phyloP scores from a whole-genome alignment of 2,329 filamentous ascomycete genomes.

The Alternaria infectoria region DNA sequence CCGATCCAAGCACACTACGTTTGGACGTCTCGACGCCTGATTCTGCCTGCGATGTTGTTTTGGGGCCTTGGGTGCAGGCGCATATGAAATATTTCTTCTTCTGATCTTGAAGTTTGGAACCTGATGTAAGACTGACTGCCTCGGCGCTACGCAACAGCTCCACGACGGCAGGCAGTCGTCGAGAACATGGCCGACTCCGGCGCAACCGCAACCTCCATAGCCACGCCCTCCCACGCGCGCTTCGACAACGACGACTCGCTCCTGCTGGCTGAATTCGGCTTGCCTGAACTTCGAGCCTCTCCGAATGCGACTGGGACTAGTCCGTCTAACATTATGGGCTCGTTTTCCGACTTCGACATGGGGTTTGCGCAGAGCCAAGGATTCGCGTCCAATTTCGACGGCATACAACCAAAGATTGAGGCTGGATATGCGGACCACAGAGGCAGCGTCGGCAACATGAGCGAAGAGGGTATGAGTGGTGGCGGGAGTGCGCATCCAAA shows the following conservation, averaged over 20 bases:
- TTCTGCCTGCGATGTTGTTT: constrained; percentile 8
- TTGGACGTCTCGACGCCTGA: constrained; percentile 1
- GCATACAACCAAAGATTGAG: constrained; percentile 31
- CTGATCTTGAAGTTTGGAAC: constrained; percentile 1
- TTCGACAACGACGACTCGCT: constrained; percentile 44
- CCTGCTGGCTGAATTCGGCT: constrained; percentile 44
- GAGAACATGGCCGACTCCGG: constrained; percentile 36
- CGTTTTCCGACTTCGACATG: constrained; percentile 42
- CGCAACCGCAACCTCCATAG: constrained; percentile 38
- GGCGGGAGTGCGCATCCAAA: constrained; percentile 36
- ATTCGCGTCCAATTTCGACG: constrained; percentile 29
- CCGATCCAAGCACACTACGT: constrained; percentile 15
- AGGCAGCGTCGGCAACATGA: constrained; percentile 39
- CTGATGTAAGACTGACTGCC: constrained; percentile 31
- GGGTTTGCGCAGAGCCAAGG: constrained; percentile 33
- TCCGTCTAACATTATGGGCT: constrained; percentile 36
- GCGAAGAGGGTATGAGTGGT: constrained; percentile 41
- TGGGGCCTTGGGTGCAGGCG: background rate
- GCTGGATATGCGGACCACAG: constrained; percentile 33
- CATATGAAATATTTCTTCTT: constrained; percentile 7
- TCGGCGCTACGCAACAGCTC: constrained; percentile 10
- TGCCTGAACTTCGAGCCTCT: constrained; percentile 38
- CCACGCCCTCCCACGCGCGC: constrained; percentile 33
- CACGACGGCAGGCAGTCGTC: constrained; percentile 27
- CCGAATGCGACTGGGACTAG: constrained; percentile 30